Conservation (phyloP, 1,139 yeast genomes). For the Nakaseomyces glabratus region DNA sequence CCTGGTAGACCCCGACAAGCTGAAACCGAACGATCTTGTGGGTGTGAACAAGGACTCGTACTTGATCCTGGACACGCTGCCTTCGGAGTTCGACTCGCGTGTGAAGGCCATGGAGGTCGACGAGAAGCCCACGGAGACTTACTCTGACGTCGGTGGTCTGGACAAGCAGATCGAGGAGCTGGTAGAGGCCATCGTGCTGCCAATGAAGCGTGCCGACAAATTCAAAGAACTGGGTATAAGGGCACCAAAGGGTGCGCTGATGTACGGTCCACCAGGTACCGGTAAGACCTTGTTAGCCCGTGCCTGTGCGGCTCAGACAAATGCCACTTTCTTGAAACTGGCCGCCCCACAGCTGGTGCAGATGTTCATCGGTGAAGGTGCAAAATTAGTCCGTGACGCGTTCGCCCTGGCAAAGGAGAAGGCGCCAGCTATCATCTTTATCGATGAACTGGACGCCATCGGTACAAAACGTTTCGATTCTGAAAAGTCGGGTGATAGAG, state of each 20-base stretch:
- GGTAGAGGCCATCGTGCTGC: slow-evolving; percentile 95
- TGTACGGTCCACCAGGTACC: slow-evolving; percentile 99
- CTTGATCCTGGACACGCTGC: slow-evolving; percentile 83
- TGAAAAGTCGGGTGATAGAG: slow-evolving; percentile 96
- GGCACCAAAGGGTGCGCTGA: slow-evolving; percentile 96
- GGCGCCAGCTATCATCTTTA: slow-evolving; percentile 95
- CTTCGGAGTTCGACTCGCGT: slow-evolving; percentile 94
- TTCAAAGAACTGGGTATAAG: slow-evolving; percentile 81
- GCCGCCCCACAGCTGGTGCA: slow-evolving; percentile 99
- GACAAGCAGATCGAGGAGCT: slow-evolving; percentile 97
- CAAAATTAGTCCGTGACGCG: slow-evolving; percentile 94
- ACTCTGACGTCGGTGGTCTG: slow-evolving; percentile 94
- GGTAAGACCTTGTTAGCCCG: slow-evolving; percentile 95
- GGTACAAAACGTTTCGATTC: slow-evolving; percentile 98
- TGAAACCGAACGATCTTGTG: slow-evolving; percentile 92
- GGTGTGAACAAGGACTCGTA: slow-evolving; percentile 98
- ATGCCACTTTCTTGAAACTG: slow-evolving; percentile 91
- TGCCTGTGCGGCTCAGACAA: slow-evolving; percentile 98
- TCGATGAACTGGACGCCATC: slow-evolving; percentile 96
- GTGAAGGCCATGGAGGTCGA: slow-evolving; percentile 99
- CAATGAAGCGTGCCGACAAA: slow-evolving; percentile 97
- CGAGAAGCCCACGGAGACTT: slow-evolving; percentile 94
- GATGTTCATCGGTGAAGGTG: slow-evolving; percentile 99
- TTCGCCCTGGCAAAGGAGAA: slow-evolving; percentile 97
- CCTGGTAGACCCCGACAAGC: slow-evolving; percentile 73